These are phyloP conservation scores for Botryosphaeria agaves DNA, from an alignment of 2,329 filamentous ascomycete species.

Conservation along the genomic window DNA sequence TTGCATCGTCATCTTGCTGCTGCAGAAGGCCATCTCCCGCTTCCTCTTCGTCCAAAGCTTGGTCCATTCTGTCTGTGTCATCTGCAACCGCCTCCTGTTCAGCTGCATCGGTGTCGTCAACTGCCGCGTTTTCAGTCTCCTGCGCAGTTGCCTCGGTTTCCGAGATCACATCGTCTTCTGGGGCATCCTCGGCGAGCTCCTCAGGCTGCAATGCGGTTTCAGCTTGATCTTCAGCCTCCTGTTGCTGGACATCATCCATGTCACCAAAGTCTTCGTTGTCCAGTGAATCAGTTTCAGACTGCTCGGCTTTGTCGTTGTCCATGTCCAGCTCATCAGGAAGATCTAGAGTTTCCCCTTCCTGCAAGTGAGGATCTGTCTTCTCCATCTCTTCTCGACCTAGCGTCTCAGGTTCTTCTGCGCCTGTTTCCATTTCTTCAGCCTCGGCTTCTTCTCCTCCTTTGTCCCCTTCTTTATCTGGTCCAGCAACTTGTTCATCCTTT, in stretches of 20 bases:
- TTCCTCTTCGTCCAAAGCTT: not conserved
- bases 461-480: constrained; percentile 32
- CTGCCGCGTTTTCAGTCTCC: not conserved
- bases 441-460: constrained; percentile 44
- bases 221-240: constrained; percentile 21
- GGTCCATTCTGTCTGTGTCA: too few relatives aligned
- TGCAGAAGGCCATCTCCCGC: not conserved
- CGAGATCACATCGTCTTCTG: not conserved
- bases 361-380: constrained; percentile 54
- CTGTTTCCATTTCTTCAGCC: constrained; percentile 35
- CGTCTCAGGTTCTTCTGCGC: constrained; percentile 36
- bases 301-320: constrained; percentile 46
- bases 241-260: constrained; percentile 30
- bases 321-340: constrained; percentile 79
- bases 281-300: constrained; percentile 8
- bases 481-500: constrained; percentile 26
- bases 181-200: not conserved
- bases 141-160: not conserved
- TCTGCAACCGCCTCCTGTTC: not conserved
- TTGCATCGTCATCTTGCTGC: constrained; percentile 4
- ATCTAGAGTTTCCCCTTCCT: constrained; percentile 68
- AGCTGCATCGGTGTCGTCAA: not conserved
- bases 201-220: constrained; percentile 8
- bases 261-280: constrained; percentile 39
- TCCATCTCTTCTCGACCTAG: constrained; percentile 50